Percentiles rank a stretch among this genome's conserved stretches.
Evolutionary conservation across 2,329 filamentous ascomycete genomes (phyloP).

Genomic region (Rutstroemia sp.): DNA sequence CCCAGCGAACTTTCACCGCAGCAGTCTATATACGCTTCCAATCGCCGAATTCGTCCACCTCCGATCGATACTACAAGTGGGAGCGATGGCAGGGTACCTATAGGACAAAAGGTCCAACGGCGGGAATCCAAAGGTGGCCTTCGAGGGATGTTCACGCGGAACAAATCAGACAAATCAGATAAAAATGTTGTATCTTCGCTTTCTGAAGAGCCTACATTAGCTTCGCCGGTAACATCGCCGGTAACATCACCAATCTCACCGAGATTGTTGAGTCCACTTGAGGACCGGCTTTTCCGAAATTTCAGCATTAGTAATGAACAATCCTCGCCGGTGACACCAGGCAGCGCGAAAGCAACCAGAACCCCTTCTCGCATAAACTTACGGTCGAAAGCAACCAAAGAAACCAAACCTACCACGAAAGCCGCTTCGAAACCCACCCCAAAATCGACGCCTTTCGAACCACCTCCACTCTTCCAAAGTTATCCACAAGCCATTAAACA

Average conservation of each 20-base stretch:
- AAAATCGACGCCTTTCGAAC: conserved; percentile 43
- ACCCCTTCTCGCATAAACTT: conserved; percentile 21
- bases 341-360: conserved; percentile 7
- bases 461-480: conserved; percentile 77
- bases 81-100: conserved; percentile 16
- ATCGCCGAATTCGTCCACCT: conserved; percentile 21
- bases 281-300: conserved; percentile 10
- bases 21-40: conserved; percentile 8
- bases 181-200: conserved; percentile 16
- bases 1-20: neutral
- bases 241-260: conserved; percentile 6
- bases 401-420: conserved; percentile 16
- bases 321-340: conserved; percentile 12
- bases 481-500: conserved; percentile 79
- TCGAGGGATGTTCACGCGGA: conserved; percentile 26
- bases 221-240: neutral
- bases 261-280: conserved; percentile 14
- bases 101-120: conserved; percentile 19
- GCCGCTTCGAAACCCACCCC: conserved; percentile 13
- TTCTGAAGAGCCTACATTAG: conserved; percentile 13
- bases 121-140: conserved; percentile 24
- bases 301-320: conserved; percentile 7
- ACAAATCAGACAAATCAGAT: conserved; percentile 23
- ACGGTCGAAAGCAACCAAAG: conserved; percentile 18
- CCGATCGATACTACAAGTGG: conserved; percentile 14